Evolutionary conservation across 192 early-diverging fungal genomes (phyloP).

Genomic region (Mortierella alpina): DNA sequence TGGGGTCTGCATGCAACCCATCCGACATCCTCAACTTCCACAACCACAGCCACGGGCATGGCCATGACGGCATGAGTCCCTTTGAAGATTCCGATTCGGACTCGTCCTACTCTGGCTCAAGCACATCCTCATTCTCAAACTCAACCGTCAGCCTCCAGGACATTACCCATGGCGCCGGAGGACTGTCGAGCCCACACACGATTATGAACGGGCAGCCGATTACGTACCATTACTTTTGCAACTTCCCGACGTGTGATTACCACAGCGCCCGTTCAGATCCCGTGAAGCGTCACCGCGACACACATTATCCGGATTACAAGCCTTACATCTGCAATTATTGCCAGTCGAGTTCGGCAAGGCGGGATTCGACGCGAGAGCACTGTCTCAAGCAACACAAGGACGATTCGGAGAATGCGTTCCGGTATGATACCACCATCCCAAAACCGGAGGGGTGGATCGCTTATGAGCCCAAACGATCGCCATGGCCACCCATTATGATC

Average conservation of each 20-base stretch:
- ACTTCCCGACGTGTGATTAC: conserved; percentile 50
- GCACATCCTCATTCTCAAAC: conserved; percentile 36
- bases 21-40: conserved; percentile 39
- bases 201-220: conserved; percentile 34
- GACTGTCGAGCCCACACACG: background rate
- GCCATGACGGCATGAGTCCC: conserved; percentile 24
- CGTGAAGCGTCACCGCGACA: conserved; percentile 50
- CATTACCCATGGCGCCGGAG: background rate
- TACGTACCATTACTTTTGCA: conserved; percentile 50
- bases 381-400: conserved; percentile 53
- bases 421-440: conserved; percentile 34
- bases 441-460: conserved; percentile 53
- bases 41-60: background rate
- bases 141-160: background rate
- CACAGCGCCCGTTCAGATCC: conserved; percentile 49
- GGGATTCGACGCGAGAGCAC: conserved; percentile 46
- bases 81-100: conserved; percentile 50
- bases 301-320: conserved; percentile 52
- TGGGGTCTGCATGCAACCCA: conserved; percentile 9
- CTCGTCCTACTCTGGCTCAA: conserved; percentile 39
- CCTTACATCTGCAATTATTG: conserved; percentile 54
- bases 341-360: conserved; percentile 40
- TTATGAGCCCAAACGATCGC: conserved; percentile 48
- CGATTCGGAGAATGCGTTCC: conserved; percentile 45
- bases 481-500: conserved; percentile 47